phyloP scores from a whole-genome alignment of 768 basidiomycete species.

The Gloeopeniophorella convolvens region DNA sequence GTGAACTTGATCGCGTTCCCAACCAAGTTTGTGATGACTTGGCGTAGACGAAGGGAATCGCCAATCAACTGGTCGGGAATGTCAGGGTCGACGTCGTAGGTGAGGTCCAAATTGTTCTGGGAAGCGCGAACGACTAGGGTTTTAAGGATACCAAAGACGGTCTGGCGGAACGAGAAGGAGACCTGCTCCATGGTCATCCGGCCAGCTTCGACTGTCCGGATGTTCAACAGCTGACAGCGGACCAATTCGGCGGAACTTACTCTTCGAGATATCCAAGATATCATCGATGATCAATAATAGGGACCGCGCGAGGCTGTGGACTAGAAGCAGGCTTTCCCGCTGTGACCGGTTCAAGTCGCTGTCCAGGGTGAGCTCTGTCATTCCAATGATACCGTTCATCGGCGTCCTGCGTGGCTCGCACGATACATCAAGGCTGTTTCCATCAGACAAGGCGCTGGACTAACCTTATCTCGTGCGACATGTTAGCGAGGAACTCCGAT shows the following conservation, averaged over 20 bases:
- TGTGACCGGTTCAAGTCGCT: constrained; percentile 92
- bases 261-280: constrained; percentile 99
- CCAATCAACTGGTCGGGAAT: constrained; percentile 97
- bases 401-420: constrained; percentile 62
- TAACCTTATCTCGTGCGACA: constrained; percentile 93
- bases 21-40: constrained; percentile 92
- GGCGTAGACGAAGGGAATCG: constrained; percentile 88
- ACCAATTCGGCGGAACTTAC: constrained; percentile 41
- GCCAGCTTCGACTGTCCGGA: constrained; percentile 81
- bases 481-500: constrained; percentile 97
- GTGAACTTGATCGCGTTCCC: constrained; percentile 99
- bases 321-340: constrained; percentile 90
- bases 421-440: background rate
- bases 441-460: constrained; percentile 27
- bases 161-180: constrained; percentile 95
- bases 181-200: constrained; percentile 99
- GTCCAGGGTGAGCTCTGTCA: constrained; percentile 97
- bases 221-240: constrained; percentile 15
- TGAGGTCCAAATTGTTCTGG: constrained; percentile 92
- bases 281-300: constrained; percentile 97
- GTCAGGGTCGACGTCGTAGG: constrained; percentile 91
- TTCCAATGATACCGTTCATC: constrained; percentile 99
- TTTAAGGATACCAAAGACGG: constrained; percentile 95
- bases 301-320: constrained; percentile 90
- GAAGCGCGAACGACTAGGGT: constrained; percentile 96